Conservation (phyloP, 805 yeast genomes). For the Yamadazyma akitaensis region DNA sequence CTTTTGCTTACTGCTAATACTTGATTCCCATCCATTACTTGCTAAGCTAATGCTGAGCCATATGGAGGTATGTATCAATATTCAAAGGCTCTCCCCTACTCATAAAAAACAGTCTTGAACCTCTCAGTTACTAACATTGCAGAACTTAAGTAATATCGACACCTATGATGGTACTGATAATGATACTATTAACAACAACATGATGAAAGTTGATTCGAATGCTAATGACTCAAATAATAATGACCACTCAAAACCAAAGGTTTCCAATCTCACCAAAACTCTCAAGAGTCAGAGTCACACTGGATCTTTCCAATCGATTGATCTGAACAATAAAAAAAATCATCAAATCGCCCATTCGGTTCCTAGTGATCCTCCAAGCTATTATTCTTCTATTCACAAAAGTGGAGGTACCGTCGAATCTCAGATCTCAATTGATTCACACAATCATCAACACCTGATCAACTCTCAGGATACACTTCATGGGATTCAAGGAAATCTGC, state of each 20-base stretch:
- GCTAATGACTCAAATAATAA: background rate
- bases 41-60: conserved; percentile 3
- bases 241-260: conserved; percentile 5
- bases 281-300: conserved; percentile 14
- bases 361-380: conserved; percentile 15
- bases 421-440: background rate
- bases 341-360: conserved; percentile 8
- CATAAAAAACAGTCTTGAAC: background rate
- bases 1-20: background rate
- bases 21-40: background rate
- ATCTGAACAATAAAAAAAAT: background rate
- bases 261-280: conserved; percentile 33
- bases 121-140: conserved; percentile 2
- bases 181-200: background rate
- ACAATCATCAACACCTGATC: background rate
- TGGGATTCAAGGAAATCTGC: background rate
- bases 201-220: conserved; percentile 10
- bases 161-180: background rate
- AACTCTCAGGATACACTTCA: background rate
- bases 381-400: conserved; percentile 3
- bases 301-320: background rate
- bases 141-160: conserved; percentile 2
- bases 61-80: conserved; percentile 1
- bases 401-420: background rate
- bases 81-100: background rate